phyloP scores from a whole-genome alignment of 75 land plant species.

The Ceratopteris richardii region DNA sequence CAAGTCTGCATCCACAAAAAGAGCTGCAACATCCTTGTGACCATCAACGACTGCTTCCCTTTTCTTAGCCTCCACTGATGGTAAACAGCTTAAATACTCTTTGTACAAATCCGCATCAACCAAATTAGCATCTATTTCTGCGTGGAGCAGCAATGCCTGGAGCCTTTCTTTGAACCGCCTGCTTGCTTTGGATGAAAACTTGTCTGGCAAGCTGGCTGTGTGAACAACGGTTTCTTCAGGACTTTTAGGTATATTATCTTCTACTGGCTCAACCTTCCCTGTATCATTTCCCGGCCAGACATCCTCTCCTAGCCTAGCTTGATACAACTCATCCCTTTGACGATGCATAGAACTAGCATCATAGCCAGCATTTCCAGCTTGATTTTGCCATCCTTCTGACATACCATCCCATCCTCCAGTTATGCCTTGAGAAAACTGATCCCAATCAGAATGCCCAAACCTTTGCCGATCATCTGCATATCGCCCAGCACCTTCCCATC shows the following conservation, averaged over 20 bases:
- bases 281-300: not conserved
- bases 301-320: not conserved
- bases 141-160: not conserved
- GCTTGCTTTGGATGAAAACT: constrained; percentile 5
- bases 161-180: not conserved
- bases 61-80: not conserved
- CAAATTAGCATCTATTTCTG: not conserved
- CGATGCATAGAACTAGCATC: not conserved
- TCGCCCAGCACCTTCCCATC: constrained; percentile 16
- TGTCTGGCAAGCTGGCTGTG: not conserved
- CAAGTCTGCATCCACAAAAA: constrained; percentile 4
- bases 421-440: constrained; percentile 12
- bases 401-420: constrained; percentile 12
- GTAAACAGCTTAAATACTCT: not conserved
- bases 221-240: not conserved
- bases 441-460: constrained; percentile 8
- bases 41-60: not conserved
- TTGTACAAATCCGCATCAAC: constrained; percentile 1
- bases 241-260: not conserved
- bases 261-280: not conserved
- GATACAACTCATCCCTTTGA: not conserved
- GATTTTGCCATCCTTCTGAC: constrained; percentile 11
- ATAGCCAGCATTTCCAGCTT: not conserved
- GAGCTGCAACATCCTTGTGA: not conserved
- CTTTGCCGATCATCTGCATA: constrained; percentile 9